Conservation (phyloP, 768 basidiomycete species). For the Peribolospora baueri region DNA sequence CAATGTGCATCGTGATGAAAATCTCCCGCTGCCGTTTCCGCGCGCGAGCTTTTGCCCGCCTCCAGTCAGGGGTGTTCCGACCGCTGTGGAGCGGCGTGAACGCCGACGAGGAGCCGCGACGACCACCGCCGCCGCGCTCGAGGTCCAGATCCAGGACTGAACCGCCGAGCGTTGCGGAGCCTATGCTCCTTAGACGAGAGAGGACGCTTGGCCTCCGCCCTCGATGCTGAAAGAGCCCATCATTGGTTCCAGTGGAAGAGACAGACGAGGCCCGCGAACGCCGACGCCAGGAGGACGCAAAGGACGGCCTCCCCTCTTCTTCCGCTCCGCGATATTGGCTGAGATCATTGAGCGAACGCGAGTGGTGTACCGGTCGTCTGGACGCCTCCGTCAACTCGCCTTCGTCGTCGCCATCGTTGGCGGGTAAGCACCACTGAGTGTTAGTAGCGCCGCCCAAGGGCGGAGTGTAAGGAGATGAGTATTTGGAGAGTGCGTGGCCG, state of each 20-base stretch:
- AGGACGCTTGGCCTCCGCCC: background rate
- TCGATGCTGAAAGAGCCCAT: too few relatives aligned
- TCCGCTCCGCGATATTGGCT: background rate
- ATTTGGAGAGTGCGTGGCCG: conserved; percentile 45
- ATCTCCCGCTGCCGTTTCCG: conserved; percentile 25
- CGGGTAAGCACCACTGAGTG: background rate
- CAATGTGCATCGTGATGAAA: conserved; percentile 33
- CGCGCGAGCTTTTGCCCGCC: too few relatives aligned
- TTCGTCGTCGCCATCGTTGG: background rate
- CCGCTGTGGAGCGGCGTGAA: too few relatives aligned
- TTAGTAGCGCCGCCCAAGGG: background rate
- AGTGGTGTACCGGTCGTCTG: background rate
- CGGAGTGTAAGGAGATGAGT: conserved; percentile 4
- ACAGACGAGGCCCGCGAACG: too few relatives aligned
- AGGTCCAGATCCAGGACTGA: too few relatives aligned
- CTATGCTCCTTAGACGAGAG: background rate
- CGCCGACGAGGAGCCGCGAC: too few relatives aligned
- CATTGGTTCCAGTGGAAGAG: too few relatives aligned
- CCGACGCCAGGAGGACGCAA: too few relatives aligned
- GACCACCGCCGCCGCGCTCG: too few relatives aligned
- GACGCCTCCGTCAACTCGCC: background rate
- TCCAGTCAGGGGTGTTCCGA: too few relatives aligned
- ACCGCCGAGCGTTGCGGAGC: background rate
- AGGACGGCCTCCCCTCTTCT: too few relatives aligned
- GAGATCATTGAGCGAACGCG: background rate